Evolutionary conservation across 2,329 filamentous ascomycete genomes (phyloP), one percentile per base, ranked within the genome.

Genomic region (Aulographum hederae): DNA sequence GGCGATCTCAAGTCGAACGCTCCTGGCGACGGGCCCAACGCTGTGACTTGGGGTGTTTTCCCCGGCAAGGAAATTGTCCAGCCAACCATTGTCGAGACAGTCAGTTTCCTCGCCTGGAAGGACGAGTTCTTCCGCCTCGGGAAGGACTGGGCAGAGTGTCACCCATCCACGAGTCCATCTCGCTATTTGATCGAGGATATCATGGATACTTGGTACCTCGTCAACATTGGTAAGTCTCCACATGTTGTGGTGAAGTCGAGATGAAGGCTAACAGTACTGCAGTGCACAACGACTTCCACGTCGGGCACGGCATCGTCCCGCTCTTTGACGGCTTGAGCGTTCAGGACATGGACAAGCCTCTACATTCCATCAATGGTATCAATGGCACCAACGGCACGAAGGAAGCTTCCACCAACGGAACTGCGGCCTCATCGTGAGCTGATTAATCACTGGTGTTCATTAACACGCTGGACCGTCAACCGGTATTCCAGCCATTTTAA

Each of bases 61-160:
- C 86, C 89, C 0, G 89, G 89, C 36, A 92, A 95, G 53, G 89
- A 98, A 56, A 94, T 98, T 48, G 85, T 98, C n/a, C 89, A 98
- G 54, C 89, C 89, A 11, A 98, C 89, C n/a, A 94, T 98, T 45
- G 89, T 98, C 32, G 89, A 98, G 59, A 91, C 81, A 13, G 77
- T 98, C 51, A 92, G 81, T 52, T 98, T 98, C 67, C 63, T 98
- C 33, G 89, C 89, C 2, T 98, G 89, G 89, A 92, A 92, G 57
- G 89, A 98, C 43, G 89, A 98, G 56, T 91, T 92, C 12, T 98
- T 84, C 63, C 73, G 80, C 38, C 67, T 98, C 6, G 89, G 89
- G 33, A 68, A 78, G 35, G 85, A 98, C 48, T 98, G 89, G 89
- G 80, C 81, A 15, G 80, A 81, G 46, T 98, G 89, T 51, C 82